Conservation (phyloP, 768 basidiomycete species). For the Lactarius sp. region DNA sequence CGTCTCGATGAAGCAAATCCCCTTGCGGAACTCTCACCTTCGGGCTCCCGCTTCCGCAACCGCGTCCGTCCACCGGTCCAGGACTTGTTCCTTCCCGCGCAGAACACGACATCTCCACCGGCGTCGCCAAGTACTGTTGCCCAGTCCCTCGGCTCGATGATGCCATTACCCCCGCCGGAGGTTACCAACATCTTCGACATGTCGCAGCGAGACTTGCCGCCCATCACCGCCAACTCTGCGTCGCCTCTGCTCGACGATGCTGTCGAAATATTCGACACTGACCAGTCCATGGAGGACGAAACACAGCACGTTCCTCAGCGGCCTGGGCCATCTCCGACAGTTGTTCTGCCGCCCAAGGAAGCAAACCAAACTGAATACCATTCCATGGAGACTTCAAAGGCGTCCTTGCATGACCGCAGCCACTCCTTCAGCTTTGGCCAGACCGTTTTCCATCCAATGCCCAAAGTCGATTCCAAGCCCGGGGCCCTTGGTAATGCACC, state of each 20-base stretch:
- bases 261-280: slow-evolving; percentile 35
- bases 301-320: slow-evolving; percentile 17
- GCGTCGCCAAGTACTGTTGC: slow-evolving; percentile 21
- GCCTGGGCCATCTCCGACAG: slow-evolving; percentile 4
- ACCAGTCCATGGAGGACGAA: slow-evolving; percentile 27
- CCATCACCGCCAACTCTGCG: slow-evolving; percentile 35
- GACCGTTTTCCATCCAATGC: slow-evolving; percentile 51
- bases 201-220: slow-evolving; percentile 50
- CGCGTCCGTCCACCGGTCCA: slow-evolving; percentile 16
- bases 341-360: slow-evolving; percentile 5
- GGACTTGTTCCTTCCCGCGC: slow-evolving; percentile 22
- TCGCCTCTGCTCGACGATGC: slow-evolving; percentile 35
- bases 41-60: slow-evolving; percentile 17
- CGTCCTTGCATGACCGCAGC: slow-evolving; percentile 46
- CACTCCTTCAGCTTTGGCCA: slow-evolving; percentile 68
- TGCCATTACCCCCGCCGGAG: slow-evolving; percentile 40
- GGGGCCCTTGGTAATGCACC: background rate
- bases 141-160: slow-evolving; percentile 31
- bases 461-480: slow-evolving; percentile 28
- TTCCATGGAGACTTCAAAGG: slow-evolving; percentile 26
- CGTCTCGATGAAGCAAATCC: slow-evolving; percentile 32
- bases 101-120: slow-evolving; percentile 25
- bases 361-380: slow-evolving; percentile 9
- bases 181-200: slow-evolving; percentile 54
- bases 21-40: slow-evolving; percentile 19